phyloP scores from a whole-genome alignment of 768 basidiomycete species.

The Melanogaster broomeanus region DNA sequence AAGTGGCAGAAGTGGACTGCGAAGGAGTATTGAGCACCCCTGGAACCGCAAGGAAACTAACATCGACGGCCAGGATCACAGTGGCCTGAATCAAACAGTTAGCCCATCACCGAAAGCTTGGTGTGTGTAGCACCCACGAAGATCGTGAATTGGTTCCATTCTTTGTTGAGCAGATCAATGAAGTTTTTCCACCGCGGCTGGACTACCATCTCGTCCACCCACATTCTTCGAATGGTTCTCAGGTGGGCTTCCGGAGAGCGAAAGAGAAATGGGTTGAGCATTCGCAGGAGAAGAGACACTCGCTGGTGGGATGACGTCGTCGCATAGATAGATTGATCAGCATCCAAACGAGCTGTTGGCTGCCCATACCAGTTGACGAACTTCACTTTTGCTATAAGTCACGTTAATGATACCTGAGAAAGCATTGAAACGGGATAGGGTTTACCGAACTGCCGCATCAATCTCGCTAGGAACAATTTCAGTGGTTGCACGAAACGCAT shows the following conservation, averaged over 20 bases:
- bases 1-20: no score
- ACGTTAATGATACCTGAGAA: neutral
- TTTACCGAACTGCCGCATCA: neutral
- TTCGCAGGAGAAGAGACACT: neutral
- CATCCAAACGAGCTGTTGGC: conserved; percentile 35
- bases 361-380: conserved; percentile 41
- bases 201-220: conserved; percentile 44
- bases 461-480: neutral
- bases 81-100: conserved; percentile 38
- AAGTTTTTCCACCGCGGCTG: conserved; percentile 40
- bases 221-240: conserved; percentile 41
- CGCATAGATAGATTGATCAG: conserved; percentile 24
- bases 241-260: conserved; percentile 46
- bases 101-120: neutral
- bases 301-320: neutral
- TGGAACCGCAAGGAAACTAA: conserved; percentile 55
- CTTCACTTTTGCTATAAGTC: conserved; percentile 21
- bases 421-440: neutral
- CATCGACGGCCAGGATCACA: conserved; percentile 53
- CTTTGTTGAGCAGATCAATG: conserved; percentile 40
- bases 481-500: no score
- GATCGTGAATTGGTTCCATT: conserved; percentile 51
- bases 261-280: conserved; percentile 37
- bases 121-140: conserved; percentile 37
- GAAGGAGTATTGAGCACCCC: conserved; percentile 26